Conservation (phyloP, 176 grass and related monocot genomes). For the Musa acuminata region DNA sequence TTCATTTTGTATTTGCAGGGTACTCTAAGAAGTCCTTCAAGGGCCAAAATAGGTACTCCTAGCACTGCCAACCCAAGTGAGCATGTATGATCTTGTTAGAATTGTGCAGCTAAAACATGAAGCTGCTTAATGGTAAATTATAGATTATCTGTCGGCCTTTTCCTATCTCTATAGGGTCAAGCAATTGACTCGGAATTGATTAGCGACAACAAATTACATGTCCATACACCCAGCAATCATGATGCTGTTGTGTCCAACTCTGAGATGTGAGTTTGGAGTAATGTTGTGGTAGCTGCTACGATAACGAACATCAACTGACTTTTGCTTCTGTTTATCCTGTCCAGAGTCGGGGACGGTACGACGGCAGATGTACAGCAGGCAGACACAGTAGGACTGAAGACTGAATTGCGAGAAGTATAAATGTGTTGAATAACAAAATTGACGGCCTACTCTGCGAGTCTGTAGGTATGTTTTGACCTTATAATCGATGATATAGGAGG, state of each 20-base stretch:
- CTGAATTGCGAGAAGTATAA: not conserved
- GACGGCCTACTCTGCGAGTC: not conserved
- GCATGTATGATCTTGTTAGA: not conserved
- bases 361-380: not conserved
- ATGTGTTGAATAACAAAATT: slow-evolving; percentile 1
- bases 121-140: not conserved
- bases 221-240: not conserved
- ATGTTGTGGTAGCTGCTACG: no score
- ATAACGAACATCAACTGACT: not conserved
- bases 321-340: not conserved
- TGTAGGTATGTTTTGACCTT: not conserved
- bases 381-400: slow-evolving; percentile 7
- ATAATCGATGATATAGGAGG: not conserved
- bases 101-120: not conserved
- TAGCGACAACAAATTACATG: not conserved
- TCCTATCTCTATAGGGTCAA: not conserved
- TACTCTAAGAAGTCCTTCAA: slow-evolving; percentile 2
- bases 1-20: not conserved
- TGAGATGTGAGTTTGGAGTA: slow-evolving; percentile 6
- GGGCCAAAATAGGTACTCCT: slow-evolving; percentile 4
- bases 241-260: not conserved
- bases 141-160: not conserved
- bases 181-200: not conserved
- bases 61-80: not conserved
- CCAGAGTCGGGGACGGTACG: not conserved